Conservation (phyloP, 2,329 filamentous ascomycete genomes). For the Sporothrix mexicana region DNA sequence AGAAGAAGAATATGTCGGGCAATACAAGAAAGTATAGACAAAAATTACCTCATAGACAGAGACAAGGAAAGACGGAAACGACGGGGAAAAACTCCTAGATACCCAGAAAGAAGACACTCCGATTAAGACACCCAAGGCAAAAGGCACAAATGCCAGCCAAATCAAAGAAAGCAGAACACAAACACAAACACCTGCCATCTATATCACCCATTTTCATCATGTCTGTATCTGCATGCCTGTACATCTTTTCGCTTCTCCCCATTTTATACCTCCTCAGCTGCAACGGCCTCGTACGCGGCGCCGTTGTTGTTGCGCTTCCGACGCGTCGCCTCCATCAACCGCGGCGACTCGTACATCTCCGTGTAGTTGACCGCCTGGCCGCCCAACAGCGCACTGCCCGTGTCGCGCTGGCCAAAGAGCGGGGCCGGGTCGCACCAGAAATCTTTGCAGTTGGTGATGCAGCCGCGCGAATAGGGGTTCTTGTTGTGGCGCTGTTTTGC, state of each 20-base stretch:
- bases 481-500: slow-evolving; percentile 51
- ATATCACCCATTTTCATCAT: background rate
- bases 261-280: slow-evolving; percentile 53
- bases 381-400: slow-evolving; percentile 75
- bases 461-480: slow-evolving; percentile 86
- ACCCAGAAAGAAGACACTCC: slow-evolving; percentile 7
- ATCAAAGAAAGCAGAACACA: background rate
- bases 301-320: slow-evolving; percentile 53
- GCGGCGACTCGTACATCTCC: slow-evolving; percentile 84
- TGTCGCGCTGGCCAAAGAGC: slow-evolving; percentile 75
- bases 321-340: slow-evolving; percentile 61
- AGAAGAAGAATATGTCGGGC: background rate
- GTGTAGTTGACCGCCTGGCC: slow-evolving; percentile 86
- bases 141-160: slow-evolving; percentile 13
- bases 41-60: background rate
- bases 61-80: background rate
- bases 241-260: background rate
- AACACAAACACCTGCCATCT: background rate
- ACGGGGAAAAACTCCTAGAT: slow-evolving; percentile 6
- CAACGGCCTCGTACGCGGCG: slow-evolving; percentile 68
- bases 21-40: background rate
- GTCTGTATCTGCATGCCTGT: too few species aligned
- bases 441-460: slow-evolving; percentile 89
- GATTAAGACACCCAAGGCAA: slow-evolving; percentile 5
- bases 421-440: slow-evolving; percentile 94